Evolutionary conservation across 352 stramenopile species (phyloP), one percentile per base, ranked within the genome.

Genomic region (Globisporangium echinulatum): DNA sequence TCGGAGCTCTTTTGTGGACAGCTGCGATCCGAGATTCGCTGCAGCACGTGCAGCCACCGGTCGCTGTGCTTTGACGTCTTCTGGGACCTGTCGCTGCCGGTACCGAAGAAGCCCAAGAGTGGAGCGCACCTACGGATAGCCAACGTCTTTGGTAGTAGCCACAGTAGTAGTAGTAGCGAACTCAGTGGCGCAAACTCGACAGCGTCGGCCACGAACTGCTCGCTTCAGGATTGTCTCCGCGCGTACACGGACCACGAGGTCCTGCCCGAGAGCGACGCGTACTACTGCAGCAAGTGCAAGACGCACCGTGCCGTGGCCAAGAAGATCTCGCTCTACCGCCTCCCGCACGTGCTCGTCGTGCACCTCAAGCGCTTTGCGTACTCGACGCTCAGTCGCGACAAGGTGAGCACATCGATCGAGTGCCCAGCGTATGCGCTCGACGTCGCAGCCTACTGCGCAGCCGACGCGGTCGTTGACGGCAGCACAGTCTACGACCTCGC

Each of bases 311-410:
- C 74, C 4, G 80, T 83, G 47, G 63, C 72, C 47, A 93, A 93
- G 66, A 85, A 85, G 55, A 91, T 93, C 49, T 82, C 75, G 52
- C 63, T 93, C 42, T 89, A 92, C 56, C 75, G 82, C 10, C 63
- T 87, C 6, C 90, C 90, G 7, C 68, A 82, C n/a, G 73, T 97
- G 38, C 74, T 97, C 42, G 79, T 97, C 37, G 43, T 97, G 36
- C 90, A 97, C 60, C 74, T 97, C 42, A 97, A 97, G 69, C 84
- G 89, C 1, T 97, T 97, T 51, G 82, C 75, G 42, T 92, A 82
- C 65, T 94, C 79, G 17, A 87, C 70, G 2, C 82, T 86, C 54
- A 89, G 79, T 54, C 68, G 82, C 39, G 79, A 90, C 66, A 96
- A 96, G 54, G 75, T 94, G 37, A 88, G 52, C 15, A 88, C 78